Conservation (phyloP, 768 basidiomycete species). For the Lyophyllum atratum region DNA sequence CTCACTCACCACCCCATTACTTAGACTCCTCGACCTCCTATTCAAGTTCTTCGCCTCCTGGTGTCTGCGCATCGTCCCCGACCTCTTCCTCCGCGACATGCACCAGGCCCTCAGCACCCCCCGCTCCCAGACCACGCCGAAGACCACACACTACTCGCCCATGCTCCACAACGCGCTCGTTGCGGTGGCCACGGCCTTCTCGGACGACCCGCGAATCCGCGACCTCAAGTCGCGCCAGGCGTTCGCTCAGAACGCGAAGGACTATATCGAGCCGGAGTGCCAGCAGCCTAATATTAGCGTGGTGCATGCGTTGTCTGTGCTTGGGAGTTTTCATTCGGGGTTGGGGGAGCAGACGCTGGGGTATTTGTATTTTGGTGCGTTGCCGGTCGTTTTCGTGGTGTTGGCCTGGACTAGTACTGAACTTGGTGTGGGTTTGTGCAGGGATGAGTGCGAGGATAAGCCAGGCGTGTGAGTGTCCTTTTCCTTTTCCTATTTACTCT, state of each 20-base stretch:
- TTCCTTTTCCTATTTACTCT: no score
- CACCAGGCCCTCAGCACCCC: slow-evolving; percentile 39
- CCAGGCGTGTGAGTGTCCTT: slow-evolving; percentile 53
- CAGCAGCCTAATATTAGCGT: slow-evolving; percentile 46
- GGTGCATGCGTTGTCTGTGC: slow-evolving; percentile 42
- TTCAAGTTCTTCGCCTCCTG: slow-evolving; percentile 54
- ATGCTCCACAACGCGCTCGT: slow-evolving; percentile 73
- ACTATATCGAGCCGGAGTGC: slow-evolving; percentile 47
- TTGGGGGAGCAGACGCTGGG: slow-evolving; percentile 50
- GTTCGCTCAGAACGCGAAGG: slow-evolving; percentile 45
- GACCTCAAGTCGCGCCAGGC: slow-evolving; percentile 43
- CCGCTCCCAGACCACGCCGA: slow-evolving; percentile 37
- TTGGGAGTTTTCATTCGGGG: slow-evolving; percentile 48
- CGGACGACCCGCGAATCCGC: slow-evolving; percentile 44
- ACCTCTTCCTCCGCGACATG: slow-evolving; percentile 53
- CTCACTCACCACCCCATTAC: not conserved
- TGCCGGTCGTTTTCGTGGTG: not conserved
- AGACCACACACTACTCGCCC: slow-evolving; percentile 65
- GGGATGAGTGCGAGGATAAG: slow-evolving; percentile 61
- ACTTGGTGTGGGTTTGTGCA: slow-evolving; percentile 17
- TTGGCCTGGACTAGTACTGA: slow-evolving; percentile 9
- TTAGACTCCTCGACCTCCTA: slow-evolving; percentile 43
- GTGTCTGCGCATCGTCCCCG: slow-evolving; percentile 50
- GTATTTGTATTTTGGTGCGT: slow-evolving; percentile 49
- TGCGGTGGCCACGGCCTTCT: slow-evolving; percentile 42